Evolutionary conservation across 495 filamentous ascomycete genomes (phyloP), one percentile per base, ranked within the genome.

Genomic region (Acidiella bohemica): DNA sequence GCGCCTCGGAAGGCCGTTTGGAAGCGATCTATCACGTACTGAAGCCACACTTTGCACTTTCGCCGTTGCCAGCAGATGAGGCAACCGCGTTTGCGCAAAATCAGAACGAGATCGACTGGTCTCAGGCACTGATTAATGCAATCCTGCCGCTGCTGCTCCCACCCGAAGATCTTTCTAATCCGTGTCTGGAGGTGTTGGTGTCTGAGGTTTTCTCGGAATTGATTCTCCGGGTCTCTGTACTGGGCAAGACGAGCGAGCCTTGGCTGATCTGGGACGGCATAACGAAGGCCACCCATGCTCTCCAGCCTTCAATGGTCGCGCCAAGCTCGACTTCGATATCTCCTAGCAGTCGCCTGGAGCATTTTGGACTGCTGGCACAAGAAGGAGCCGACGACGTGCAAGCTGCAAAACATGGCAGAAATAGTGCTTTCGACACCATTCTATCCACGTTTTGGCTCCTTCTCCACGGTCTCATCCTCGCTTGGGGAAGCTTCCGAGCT

Each of bases 91-190:
- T 65, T 38, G 63, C 71, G 45, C 84, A 92, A 57, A 62, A 60
- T 35, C 68, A 80, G 35, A 86, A 88, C 55, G 86, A 95, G 62
- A 67, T 69, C 14, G 66, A 71, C 39, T 93, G 90, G 62, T 75
- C 84, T 55, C 81, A 84, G 53, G 60, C 93, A 46, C 63, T 95
- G 10, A 83, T 81, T 12, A 74, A 83, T 47, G 80, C 75, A 4
- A 68, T 80, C 31, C 63, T 97, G 31, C 79, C 84, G 4, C 63
- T 93, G 30, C 66, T 96, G 18, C 68, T 97, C 23, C 90, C 90
- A 4, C 90, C 83, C 13, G 87, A 95, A 55, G 87, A 96, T 50
- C 69, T 96, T 8, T 76, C 86, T 52, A 95, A 92, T 59, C 72
- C 67, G 33, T 93, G 84, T 55, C 63, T 95, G 51, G 75, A 81